A percentile compares a stretch with the other conserved stretches of the same genome.
Evolutionary conservation across 441 rosid species (phyloP).

Genomic region (Pelargonium hybrid): DNA sequence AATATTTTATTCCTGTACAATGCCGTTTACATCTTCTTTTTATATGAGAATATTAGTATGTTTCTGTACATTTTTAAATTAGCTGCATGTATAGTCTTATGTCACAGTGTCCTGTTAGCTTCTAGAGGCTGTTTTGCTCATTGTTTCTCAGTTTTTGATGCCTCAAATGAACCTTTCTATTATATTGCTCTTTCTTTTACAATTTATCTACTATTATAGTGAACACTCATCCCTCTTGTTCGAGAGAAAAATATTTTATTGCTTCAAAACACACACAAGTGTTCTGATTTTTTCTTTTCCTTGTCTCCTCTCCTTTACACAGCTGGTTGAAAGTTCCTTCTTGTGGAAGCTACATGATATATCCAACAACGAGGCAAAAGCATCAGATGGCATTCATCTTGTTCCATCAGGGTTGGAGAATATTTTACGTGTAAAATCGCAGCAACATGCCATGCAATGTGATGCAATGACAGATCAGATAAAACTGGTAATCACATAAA

Average conservation of each 20-base stretch:
- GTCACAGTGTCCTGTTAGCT: neutral
- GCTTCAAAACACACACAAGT: constrained; percentile 10
- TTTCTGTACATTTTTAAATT: neutral
- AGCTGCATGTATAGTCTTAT: constrained; percentile 1
- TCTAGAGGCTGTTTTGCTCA: neutral
- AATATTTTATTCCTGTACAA: neutral
- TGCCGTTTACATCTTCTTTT: neutral
- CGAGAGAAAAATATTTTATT: constrained; percentile 11
- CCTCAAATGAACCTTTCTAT: neutral
- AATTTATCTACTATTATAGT: neutral
- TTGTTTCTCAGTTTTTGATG: neutral
- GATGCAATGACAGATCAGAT: constrained; percentile 61
- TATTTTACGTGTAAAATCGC: constrained; percentile 39
- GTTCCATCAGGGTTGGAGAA: constrained; percentile 52
- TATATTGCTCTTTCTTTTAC: neutral
- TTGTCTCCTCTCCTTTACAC: constrained; percentile 12
- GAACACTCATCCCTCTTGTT: neutral
- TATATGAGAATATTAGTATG: neutral
- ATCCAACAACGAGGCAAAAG: constrained; percentile 41
- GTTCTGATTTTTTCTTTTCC: constrained; percentile 14
- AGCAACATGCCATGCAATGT: constrained; percentile 74
- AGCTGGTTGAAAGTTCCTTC: constrained; percentile 76
- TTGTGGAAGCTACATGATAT: constrained; percentile 65
- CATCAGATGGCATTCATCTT: constrained; percentile 47
- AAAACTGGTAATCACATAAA: constrained; percentile 48